Conservation (phyloP, 768 basidiomycete genomes). For the Tricholoma furcatifolium region DNA sequence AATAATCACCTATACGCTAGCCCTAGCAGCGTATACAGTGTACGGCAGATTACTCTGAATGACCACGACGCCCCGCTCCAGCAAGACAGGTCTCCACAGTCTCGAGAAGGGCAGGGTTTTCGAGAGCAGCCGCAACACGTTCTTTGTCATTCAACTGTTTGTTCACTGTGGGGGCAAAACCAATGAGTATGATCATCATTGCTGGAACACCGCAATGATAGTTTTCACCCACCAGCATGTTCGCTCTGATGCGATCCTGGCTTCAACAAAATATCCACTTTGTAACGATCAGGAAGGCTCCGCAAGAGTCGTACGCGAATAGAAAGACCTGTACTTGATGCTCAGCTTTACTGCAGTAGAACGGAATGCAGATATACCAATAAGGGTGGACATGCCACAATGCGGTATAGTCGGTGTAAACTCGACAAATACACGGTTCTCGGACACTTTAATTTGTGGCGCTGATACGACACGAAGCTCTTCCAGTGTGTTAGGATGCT, state of each 20-base stretch:
- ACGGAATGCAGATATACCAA: constrained; percentile 54
- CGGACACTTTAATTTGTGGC: constrained; percentile 64
- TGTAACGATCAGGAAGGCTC: constrained; percentile 88
- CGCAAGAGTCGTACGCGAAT: constrained; percentile 89
- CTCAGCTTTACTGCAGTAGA: constrained; percentile 5
- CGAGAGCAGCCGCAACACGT: constrained; percentile 93
- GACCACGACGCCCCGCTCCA: constrained; percentile 31
- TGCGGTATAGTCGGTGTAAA: constrained; percentile 98
- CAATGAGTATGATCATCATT: background rate
- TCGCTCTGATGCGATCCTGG: constrained; percentile 97
- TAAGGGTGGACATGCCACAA: constrained; percentile 96
- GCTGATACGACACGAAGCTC: constrained; percentile 94
- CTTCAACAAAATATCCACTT: constrained; percentile 90
- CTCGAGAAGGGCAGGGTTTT: constrained; percentile 83
- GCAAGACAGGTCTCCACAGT: constrained; percentile 74
- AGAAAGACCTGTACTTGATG: constrained; percentile 67
- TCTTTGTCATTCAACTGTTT: constrained; percentile 99
- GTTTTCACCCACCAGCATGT: constrained; percentile 60
- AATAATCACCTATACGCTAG: constrained; percentile 16
- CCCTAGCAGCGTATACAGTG: background rate
- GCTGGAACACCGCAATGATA: background rate
- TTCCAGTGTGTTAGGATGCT: constrained; percentile 92
- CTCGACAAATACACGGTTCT: constrained; percentile 79
- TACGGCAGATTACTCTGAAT: constrained; percentile 16
- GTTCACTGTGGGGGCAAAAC: constrained; percentile 60